Percentiles rank a stretch among this genome's conserved stretches.
phyloP scores from a whole-genome alignment of 768 basidiomycete genomes.

The Ramaria rubella region DNA sequence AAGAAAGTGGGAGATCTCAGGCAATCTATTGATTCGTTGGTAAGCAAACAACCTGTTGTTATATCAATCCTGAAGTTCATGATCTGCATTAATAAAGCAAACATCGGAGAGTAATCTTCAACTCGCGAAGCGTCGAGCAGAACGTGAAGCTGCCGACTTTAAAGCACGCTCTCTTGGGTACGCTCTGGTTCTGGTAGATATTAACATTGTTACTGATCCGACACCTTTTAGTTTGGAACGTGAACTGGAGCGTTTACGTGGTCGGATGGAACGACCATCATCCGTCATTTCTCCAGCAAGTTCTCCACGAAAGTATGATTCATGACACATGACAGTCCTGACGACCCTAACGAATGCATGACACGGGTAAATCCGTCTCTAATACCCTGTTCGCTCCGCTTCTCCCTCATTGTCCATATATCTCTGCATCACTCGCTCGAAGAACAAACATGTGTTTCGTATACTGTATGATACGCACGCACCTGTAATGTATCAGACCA shows the following conservation, averaged over 20 bases:
- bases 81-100: slow-evolving; percentile 42
- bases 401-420: neutral
- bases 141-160: slow-evolving; percentile 68
- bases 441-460: neutral
- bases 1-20: slow-evolving; percentile 51
- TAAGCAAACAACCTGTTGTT: slow-evolving; percentile 25
- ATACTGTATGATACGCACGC: slow-evolving; percentile 5
- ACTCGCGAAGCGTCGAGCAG: slow-evolving; percentile 66
- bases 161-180: slow-evolving; percentile 66
- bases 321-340: slow-evolving; percentile 8
- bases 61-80: neutral
- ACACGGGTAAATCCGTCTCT: neutral
- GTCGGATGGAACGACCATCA: slow-evolving; percentile 54
- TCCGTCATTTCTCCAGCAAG: slow-evolving; percentile 31
- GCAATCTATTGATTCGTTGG: slow-evolving; percentile 53
- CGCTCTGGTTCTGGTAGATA: slow-evolving; percentile 18
- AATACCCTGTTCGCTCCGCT: neutral
- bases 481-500: slow-evolving; percentile 3
- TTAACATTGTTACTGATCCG: neutral
- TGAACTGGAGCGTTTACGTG: slow-evolving; percentile 63
- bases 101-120: slow-evolving; percentile 61
- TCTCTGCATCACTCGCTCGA: neutral
- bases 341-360: neutral
- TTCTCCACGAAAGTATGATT: slow-evolving; percentile 28
- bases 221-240: slow-evolving; percentile 45